These are phyloP conservation scores for Cyclocybe cylindracea DNA, from an alignment of 768 basidiomycete species.

Conservation along the genomic window DNA sequence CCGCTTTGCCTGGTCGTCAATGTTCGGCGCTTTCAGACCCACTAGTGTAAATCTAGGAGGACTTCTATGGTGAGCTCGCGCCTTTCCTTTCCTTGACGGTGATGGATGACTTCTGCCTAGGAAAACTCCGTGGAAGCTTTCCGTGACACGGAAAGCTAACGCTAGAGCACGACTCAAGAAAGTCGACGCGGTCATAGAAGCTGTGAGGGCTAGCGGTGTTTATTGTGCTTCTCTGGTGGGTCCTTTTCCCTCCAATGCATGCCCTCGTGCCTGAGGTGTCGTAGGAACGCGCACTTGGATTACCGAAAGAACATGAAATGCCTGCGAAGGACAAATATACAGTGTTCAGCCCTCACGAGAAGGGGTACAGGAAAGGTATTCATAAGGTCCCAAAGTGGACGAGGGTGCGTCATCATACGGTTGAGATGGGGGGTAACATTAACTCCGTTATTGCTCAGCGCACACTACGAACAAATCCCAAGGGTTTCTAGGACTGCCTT, in stretches of 20 bases:
- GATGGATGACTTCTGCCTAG: constrained; percentile 38
- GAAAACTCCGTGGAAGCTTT: constrained; percentile 95
- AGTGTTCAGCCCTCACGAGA: constrained; percentile 67
- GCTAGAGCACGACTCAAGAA: constrained; percentile 85
- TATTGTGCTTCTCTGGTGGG: constrained; percentile 76
- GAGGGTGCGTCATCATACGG: constrained; percentile 53
- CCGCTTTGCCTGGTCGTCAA: constrained; percentile 29
- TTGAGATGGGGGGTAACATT: not conserved
- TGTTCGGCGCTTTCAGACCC: constrained; percentile 88
- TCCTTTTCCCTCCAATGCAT: constrained; percentile 6
- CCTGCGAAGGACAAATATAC: constrained; percentile 93
- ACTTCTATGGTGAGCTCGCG: constrained; percentile 73
- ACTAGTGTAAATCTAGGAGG: constrained; percentile 69
- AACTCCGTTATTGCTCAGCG: constrained; percentile 45
- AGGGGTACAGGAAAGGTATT: constrained; percentile 89
- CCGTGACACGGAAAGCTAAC: constrained; percentile 89
- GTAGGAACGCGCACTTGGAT: constrained; percentile 70
- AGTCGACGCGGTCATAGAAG: constrained; percentile 92
- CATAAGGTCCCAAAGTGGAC: constrained; percentile 99
- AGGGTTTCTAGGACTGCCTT: constrained; percentile 69
- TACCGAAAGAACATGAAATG: constrained; percentile 97
- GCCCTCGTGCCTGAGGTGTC: not conserved
- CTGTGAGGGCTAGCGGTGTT: constrained; percentile 82
- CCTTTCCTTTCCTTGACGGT: not conserved
- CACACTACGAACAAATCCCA: constrained; percentile 85